phyloP scores from a whole-genome alignment of 164 flowering plant species.

The Vitis cinerea region DNA sequence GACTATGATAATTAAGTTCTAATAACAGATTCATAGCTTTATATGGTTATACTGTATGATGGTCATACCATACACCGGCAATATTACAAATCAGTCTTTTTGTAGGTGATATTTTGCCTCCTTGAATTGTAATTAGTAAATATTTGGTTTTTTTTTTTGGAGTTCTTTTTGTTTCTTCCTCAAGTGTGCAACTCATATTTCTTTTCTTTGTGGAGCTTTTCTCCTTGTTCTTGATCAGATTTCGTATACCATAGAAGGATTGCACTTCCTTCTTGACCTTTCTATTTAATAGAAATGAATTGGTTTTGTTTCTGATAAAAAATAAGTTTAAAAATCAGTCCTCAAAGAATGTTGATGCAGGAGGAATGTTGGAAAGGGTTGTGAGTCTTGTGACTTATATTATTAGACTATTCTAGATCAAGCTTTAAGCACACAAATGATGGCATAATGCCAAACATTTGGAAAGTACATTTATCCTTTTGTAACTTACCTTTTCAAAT shows the following conservation, averaged over 20 bases:
- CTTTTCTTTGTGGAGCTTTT: too few species aligned
- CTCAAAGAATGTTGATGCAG: not conserved
- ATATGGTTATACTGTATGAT: too few species aligned
- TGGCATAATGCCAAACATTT: not conserved
- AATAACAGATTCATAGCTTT: not conserved
- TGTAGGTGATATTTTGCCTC: not conserved
- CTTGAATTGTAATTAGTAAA: not conserved
- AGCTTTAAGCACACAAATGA: not conserved
- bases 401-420: not conserved
- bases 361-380: not conserved
- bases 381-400: not conserved
- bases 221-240: too few species aligned
- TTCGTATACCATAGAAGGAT: too few species aligned
- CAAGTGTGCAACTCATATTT: too few species aligned
- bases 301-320: too few species aligned
- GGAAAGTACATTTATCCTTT: not conserved
- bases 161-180: too few species aligned
- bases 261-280: too few species aligned
- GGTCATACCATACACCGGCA: too few species aligned
- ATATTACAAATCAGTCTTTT: too few species aligned
- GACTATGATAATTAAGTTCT: not conserved
- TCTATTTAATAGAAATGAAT: too few species aligned
- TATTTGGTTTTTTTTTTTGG: too few species aligned
- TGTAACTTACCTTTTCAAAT: not conserved
- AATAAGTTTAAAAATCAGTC: not conserved